Percentiles rank a stretch among this genome's conserved stretches.
These are phyloP conservation scores for Solanum etuberosum DNA, from an alignment of 257 asterid species.

Conservation along the genomic window DNA sequence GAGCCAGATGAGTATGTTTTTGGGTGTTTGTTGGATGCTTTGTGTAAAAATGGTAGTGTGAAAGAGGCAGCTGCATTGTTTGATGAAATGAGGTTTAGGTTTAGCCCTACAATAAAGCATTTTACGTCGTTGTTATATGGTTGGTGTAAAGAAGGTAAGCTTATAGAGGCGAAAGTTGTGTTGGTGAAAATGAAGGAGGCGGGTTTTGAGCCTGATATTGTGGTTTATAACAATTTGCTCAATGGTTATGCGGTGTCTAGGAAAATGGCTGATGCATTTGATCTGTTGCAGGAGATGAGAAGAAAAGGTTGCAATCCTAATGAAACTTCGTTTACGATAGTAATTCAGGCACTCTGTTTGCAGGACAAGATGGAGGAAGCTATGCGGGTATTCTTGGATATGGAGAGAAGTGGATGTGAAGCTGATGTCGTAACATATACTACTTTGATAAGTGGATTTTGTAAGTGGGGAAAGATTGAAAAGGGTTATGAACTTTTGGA, in stretches of 20 bases:
- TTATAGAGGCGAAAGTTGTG: conserved; percentile 75
- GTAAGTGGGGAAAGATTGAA: conserved; percentile 62
- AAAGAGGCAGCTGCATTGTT: conserved; percentile 81
- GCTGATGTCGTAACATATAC: conserved; percentile 72
- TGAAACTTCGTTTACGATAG: conserved; percentile 63
- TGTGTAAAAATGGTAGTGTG: conserved; percentile 82
- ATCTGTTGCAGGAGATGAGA: conserved; percentile 74
- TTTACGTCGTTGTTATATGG: conserved; percentile 75
- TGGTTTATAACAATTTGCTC: conserved; percentile 79
- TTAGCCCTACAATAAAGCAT: conserved; percentile 66
- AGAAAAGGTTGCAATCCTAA: conserved; percentile 56
- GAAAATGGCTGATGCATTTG: conserved; percentile 67
- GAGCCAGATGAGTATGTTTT: conserved; percentile 87
- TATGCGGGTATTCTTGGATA: conserved; percentile 43
- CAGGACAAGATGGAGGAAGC: conserved; percentile 79
- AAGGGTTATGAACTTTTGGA: conserved; percentile 60
- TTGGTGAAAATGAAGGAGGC: conserved; percentile 85
- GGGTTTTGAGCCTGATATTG: conserved; percentile 83
- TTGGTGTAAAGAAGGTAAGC: conserved; percentile 91
- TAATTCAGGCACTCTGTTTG: conserved; percentile 78
- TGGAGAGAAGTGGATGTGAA: conserved; percentile 60
- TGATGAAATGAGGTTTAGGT: conserved; percentile 65
- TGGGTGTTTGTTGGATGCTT: conserved; percentile 84
- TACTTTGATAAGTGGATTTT: conserved; percentile 80
- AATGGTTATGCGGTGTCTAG: conserved; percentile 68